phyloP scores from a whole-genome alignment of 2,329 filamentous ascomycete genomes.

The Exophiala viscosa region DNA sequence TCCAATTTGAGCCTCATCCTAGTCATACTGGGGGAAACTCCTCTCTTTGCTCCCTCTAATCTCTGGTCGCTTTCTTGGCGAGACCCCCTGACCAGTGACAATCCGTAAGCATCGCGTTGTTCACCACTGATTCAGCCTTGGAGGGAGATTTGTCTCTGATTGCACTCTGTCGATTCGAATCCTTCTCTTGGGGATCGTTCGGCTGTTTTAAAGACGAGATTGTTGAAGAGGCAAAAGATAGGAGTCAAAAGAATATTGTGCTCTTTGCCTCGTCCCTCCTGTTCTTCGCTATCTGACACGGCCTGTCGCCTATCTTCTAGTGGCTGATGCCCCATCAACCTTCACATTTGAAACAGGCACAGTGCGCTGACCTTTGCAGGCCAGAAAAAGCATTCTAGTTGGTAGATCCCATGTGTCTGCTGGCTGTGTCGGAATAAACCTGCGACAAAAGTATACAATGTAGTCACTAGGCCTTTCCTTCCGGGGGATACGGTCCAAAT shows the following conservation, averaged over 20 bases:
- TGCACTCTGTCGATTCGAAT: not conserved
- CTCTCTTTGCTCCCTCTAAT: not conserved
- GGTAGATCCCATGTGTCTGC: too few species aligned
- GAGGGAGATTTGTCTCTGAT: not conserved
- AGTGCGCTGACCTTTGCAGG: too few species aligned
- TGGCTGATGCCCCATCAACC: not conserved
- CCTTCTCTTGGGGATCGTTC: too few species aligned
- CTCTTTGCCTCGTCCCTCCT: not conserved
- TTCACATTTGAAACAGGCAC: not conserved
- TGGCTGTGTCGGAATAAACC: too few species aligned
- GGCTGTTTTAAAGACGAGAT: not conserved
- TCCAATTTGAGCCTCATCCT: not conserved
- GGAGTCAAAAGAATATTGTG: not conserved
- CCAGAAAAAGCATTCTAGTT: too few species aligned
- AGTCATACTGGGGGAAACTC: not conserved
- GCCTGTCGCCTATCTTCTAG: not conserved
- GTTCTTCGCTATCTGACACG: not conserved
- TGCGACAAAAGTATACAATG: too few species aligned
- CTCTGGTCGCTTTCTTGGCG: not conserved
- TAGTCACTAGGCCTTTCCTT: too few species aligned
- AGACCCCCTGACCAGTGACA: not conserved
- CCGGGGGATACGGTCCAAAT: too few species aligned
- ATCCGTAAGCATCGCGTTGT: not conserved
- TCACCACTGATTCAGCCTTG: constrained; percentile 3
- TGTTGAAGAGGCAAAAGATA: not conserved